Conservation (phyloP, 176 grass and related monocot genomes). For the Cenchrus americanus region DNA sequence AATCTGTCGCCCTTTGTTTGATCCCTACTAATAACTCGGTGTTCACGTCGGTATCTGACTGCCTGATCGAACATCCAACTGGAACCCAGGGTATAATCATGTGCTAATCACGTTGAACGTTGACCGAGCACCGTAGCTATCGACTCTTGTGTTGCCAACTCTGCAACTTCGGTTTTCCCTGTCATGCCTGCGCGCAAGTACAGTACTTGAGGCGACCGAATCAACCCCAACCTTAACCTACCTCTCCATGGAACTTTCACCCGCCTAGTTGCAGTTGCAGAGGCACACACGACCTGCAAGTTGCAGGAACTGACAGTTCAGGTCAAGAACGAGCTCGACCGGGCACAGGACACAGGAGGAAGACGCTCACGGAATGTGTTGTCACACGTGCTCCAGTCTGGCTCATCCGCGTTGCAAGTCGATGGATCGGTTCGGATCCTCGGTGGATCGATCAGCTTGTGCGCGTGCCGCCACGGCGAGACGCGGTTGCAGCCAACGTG, state of each 20-base stretch:
- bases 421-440: background rate
- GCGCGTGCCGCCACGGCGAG: background rate
- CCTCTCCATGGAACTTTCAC: background rate
- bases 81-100: background rate
- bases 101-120: constrained; percentile 4
- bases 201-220: background rate
- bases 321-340: background rate
- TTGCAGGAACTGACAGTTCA: background rate
- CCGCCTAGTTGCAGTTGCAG: background rate
- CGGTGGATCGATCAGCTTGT: background rate
- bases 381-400: background rate
- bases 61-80: background rate
- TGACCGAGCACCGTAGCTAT: background rate
- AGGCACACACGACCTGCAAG: background rate
- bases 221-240: background rate
- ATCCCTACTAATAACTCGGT: background rate
- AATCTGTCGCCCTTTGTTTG: background rate
- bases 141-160: no score
- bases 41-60: constrained; percentile 1
- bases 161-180: background rate
- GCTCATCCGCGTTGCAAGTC: background rate
- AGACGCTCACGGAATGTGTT: background rate
- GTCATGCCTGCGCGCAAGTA: background rate
- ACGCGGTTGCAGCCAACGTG: constrained; percentile 18
- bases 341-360: background rate